Conservation (phyloP, 805 yeast genomes). For the Barnettozyma vustinii region DNA sequence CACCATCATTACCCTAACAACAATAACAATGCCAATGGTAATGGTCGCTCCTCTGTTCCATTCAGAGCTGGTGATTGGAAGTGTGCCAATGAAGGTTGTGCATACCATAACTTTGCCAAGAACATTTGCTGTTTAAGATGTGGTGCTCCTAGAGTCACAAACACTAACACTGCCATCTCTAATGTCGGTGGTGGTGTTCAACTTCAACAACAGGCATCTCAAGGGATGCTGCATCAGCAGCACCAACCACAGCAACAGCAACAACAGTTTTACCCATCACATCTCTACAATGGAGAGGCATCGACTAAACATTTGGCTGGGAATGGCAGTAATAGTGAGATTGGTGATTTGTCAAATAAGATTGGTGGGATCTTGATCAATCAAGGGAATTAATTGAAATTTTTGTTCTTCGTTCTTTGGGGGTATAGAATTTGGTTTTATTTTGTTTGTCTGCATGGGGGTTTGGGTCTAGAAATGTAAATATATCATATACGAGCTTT, state of each 20-base stretch:
- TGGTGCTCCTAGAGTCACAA: slow-evolving; percentile 57
- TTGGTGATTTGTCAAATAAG: slow-evolving; percentile 18
- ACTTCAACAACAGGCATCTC: neutral
- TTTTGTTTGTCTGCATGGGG: neutral
- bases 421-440: neutral
- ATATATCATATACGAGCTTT: neutral
- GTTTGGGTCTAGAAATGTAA: neutral
- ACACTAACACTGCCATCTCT: slow-evolving; percentile 1
- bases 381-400: slow-evolving; percentile 3
- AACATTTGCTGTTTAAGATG: slow-evolving; percentile 83
- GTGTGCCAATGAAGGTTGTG: slow-evolving; percentile 71
- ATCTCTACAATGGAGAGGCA: slow-evolving; percentile 1
- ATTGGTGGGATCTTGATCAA: slow-evolving; percentile 19
- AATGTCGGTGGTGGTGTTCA: neutral
- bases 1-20: slow-evolving; percentile 12
- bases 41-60: slow-evolving; percentile 58
- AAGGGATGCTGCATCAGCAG: slow-evolving; percentile 4
- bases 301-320: neutral
- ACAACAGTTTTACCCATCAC: slow-evolving; percentile 3
- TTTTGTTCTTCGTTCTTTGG: neutral
- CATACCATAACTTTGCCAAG: slow-evolving; percentile 90
- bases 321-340: slow-evolving; percentile 7
- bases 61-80: slow-evolving; percentile 98
- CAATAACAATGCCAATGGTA: slow-evolving; percentile 11
- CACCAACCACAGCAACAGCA: slow-evolving; percentile 9